A percentile compares a stretch with the other conserved stretches of the same genome.
These are phyloP conservation scores for Pythium monospermum DNA, from an alignment of 352 stramenopile species.

Conservation along the genomic window DNA sequence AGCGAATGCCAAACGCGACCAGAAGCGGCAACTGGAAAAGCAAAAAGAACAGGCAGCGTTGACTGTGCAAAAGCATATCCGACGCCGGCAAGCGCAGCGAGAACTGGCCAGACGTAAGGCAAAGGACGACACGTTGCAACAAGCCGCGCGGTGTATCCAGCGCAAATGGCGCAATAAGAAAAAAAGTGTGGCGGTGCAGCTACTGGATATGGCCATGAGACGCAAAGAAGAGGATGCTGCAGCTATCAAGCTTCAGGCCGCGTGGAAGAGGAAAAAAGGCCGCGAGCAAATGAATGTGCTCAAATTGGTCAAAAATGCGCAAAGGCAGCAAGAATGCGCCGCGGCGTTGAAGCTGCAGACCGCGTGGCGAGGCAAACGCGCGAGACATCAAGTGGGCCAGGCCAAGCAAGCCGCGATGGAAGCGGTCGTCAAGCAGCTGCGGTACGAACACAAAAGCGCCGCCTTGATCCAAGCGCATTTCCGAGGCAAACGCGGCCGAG, in stretches of 20 bases:
- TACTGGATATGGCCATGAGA: constrained; percentile 31
- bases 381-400: constrained; percentile 22
- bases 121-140: constrained; percentile 24
- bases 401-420: constrained; percentile 36
- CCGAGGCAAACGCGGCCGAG: constrained; percentile 61
- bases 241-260: constrained; percentile 43
- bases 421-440: constrained; percentile 35
- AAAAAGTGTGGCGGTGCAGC: constrained; percentile 30
- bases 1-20: constrained; percentile 31
- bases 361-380: constrained; percentile 37
- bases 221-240: constrained; percentile 36
- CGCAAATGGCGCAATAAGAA: constrained; percentile 48
- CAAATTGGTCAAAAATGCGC: constrained; percentile 31
- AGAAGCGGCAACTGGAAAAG: constrained; percentile 22
- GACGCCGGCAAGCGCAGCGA: constrained; percentile 31
- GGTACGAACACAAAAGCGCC: constrained; percentile 59
- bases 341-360: constrained; percentile 43
- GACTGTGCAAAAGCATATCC: constrained; percentile 36
- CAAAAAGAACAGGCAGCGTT: constrained; percentile 39
- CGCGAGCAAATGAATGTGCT: constrained; percentile 32
- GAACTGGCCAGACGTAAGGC: constrained; percentile 27
- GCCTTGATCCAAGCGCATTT: constrained; percentile 75
- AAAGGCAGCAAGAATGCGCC: constrained; percentile 27
- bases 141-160: constrained; percentile 41
- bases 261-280: constrained; percentile 58